Percentiles rank a stretch among this genome's conserved stretches.
Evolutionary conservation across 1,284 basidiomycete species (phyloP).

Genomic region (Peniophora sp.): DNA sequence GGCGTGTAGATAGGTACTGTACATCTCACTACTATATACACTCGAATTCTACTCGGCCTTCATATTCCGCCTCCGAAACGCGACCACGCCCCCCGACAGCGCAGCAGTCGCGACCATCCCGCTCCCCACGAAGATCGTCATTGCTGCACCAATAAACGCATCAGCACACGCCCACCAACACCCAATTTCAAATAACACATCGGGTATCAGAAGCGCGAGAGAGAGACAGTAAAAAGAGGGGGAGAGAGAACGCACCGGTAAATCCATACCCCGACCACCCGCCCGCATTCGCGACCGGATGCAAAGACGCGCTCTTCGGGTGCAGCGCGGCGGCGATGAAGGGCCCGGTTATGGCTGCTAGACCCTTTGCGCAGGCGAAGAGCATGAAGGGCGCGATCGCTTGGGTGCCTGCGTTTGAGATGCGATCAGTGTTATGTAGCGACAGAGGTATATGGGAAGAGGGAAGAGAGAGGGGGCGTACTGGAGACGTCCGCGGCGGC

Average conservation of each 20-base stretch:
- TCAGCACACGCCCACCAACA: not conserved
- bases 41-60: no score
- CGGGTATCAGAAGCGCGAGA: no score
- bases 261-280: slow-evolving; percentile 4
- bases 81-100: not conserved
- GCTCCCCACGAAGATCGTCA: slow-evolving; percentile 1
- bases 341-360: slow-evolving; percentile 1
- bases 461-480: not conserved
- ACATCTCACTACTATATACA: no score
- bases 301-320: not conserved
- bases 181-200: no score
- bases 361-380: slow-evolving; percentile 2
- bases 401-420: not conserved
- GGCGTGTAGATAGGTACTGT: no score
- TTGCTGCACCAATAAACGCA: not conserved
- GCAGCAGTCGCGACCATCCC: not conserved
- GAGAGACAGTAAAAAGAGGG: no score
- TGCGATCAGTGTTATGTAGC: no score
- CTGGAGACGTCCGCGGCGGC: slow-evolving; percentile 1
- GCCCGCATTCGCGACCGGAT: not conserved
- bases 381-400: not conserved
- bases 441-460: no score
- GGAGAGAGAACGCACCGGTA: not conserved
- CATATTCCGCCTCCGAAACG: no score
- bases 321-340: slow-evolving; percentile 3